Conservation (phyloP, 1,139 yeast genomes). For the Lodderomyces margitis region DNA sequence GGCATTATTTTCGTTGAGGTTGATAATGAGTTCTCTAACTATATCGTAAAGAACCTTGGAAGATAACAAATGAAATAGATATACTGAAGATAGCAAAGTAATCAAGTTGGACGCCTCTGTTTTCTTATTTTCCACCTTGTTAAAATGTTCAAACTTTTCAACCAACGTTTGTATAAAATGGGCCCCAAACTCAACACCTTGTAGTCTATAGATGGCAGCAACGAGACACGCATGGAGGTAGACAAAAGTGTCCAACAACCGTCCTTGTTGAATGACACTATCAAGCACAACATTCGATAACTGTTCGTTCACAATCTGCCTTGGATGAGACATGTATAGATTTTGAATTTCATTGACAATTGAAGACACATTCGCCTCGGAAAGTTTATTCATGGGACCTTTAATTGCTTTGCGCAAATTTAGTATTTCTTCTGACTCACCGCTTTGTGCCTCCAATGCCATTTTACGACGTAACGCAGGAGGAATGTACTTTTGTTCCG, state of each 20-base stretch:
- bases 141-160: conserved; percentile 54
- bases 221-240: conserved; percentile 77
- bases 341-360: conserved; percentile 69
- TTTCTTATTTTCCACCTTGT: conserved; percentile 36
- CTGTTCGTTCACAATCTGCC: conserved; percentile 72
- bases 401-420: conserved; percentile 62
- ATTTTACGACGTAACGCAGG: conserved; percentile 71
- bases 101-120: conserved; percentile 62
- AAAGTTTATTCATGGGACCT: conserved; percentile 79
- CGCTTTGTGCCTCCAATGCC: conserved; percentile 31
- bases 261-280: conserved; percentile 61
- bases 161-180: conserved; percentile 74
- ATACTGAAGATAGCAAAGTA: conserved; percentile 74
- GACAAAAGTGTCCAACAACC: conserved; percentile 74
- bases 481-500: conserved; percentile 60
- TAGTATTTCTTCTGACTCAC: conserved; percentile 45
- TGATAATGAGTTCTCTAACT: conserved; percentile 52
- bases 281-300: conserved; percentile 63
- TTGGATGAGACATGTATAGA: conserved; percentile 63
- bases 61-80: conserved; percentile 72
- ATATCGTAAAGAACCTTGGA: conserved; percentile 77
- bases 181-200: conserved; percentile 93
- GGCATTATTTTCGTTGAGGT: conserved; percentile 68
- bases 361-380: conserved; percentile 76
- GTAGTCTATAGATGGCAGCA: conserved; percentile 69